Evolutionary conservation across 2,329 filamentous ascomycete genomes (phyloP), one percentile per base, ranked within the genome.

Genomic region (Hortaea sp.): DNA sequence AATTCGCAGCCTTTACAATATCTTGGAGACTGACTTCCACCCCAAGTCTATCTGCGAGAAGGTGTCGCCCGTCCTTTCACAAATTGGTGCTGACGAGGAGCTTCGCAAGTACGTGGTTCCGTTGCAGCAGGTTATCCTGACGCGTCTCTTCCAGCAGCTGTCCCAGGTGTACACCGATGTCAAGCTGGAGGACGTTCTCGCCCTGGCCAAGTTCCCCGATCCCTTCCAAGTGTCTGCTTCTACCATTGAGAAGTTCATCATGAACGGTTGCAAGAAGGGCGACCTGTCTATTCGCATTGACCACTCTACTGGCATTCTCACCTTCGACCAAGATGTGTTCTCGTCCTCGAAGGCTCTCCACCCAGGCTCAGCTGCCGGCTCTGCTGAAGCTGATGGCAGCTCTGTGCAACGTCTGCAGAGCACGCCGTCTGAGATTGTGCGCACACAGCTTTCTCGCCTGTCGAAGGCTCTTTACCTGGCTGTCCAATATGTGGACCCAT

Each of bases 201-300:
- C 86, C 61, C 84, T 98, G 45, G 92, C 92, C 52, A 79, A 92
- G 63, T 98, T 98, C 77, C 92, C 92, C 7, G 89, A 94, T 65
- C 88, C 92, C 38, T 97, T 94, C 78, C 85, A 95, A 70, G 88
- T 97, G 56, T 85, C 79, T 53, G 82, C 85, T 45, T 81, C 84
- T 55, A 94, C 87, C 51, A 94, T 98, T 56, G 92, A 98, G 76
- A 98, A 97, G 74, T 98, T 98, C 76, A 97, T 98, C 76, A 98
- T 98, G 92, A 98, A 98, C 69, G 92, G 92, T 53, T 97, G 94
- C 79, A 98, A 98, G 81, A 98, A 98, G 79, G 92, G 92, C 47
- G 92, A 98, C 60, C 78, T 98, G 40, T 85, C 92, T 45, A 94
- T 98, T 59, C 88, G 92, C 51, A 88, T 97, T 69, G 87, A 97